Evolutionary conservation across 768 basidiomycete species (phyloP), one percentile per base, ranked within the genome.

Genomic region (Kwoniella mangroviensis): DNA sequence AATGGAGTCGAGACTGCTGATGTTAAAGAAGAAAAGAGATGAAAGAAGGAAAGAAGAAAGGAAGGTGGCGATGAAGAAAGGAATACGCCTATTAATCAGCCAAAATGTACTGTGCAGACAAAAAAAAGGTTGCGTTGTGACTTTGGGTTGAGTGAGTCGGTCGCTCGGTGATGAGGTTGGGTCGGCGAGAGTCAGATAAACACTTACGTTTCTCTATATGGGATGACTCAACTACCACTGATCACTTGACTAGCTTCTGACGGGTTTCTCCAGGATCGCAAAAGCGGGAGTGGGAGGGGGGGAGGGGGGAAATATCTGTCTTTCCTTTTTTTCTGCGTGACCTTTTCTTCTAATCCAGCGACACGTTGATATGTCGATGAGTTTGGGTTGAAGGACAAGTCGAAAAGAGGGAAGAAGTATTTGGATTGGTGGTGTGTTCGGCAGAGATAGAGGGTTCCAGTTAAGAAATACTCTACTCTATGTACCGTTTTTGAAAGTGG

Each of bases 401-500:
- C 9, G 53, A 45, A 52, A 28, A 68, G 45, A 58, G 34, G 28
- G 28, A 34, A 68, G 52, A 63, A 43, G 21, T 21, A n/a, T 51
- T 26, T 26, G 11, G 12, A 22, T 51, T 4, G 40, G 43, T n/a
- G 9, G 19, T 45, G 52, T 56, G 22, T 19, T 19, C 51, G 58
- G 67, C 42, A 64, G 68, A 57, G 68, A 52, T 56, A 66, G 55
- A 58, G 51, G 53, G 53, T 55, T 54, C 11, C 53, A 41, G 43
- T 42, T 13, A 51, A 58, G 59, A 21, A 56, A 22, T 7, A 49
- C 45, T 49, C 45, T 17, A 68, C 68, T 62, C 68, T 69, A 63
- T 64, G 45, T 69, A 64, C 68, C 68, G 68, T 62, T 64, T 69
- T 17, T 28, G 42, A 26, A 51, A 43, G 43, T n/a, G 40, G 61